Conservation (phyloP, 2,329 filamentous ascomycete species). For the Eurotiales sp. region DNA sequence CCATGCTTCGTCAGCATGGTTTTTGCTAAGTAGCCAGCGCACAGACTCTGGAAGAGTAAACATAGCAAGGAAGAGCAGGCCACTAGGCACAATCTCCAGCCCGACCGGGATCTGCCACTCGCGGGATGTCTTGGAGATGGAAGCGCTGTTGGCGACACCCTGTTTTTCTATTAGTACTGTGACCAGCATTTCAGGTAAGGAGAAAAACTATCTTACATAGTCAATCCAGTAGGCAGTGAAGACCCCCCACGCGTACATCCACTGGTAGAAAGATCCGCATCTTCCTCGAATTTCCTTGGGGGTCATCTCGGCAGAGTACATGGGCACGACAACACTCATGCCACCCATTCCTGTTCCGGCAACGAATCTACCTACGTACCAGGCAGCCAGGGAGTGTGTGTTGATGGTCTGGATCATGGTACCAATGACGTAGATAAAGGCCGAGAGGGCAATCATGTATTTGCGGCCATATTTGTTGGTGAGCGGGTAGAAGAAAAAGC, state of each 20-base stretch:
- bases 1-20: constrained; percentile 10
- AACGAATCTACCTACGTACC: constrained; percentile 44
- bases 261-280: constrained; percentile 48
- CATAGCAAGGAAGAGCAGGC: constrained; percentile 1
- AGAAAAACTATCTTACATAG: constrained; percentile 35
- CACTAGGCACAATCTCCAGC: background rate
- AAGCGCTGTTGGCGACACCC: constrained; percentile 39
- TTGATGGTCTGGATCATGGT: constrained; percentile 44
- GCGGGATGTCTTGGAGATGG: constrained; percentile 30
- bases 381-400: constrained; percentile 38
- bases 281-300: constrained; percentile 43
- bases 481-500: constrained; percentile 43
- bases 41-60: constrained; percentile 10
- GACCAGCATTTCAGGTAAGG: constrained; percentile 20
- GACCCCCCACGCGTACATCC: constrained; percentile 45
- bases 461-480: constrained; percentile 43
- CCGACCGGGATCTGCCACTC: constrained; percentile 13
- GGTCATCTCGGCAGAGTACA: constrained; percentile 37
- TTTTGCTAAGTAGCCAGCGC: constrained; percentile 7
- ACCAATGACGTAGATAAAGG: constrained; percentile 41
- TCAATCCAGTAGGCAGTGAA: constrained; percentile 50
- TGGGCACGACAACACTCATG: constrained; percentile 36
- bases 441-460: constrained; percentile 39
- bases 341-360: constrained; percentile 44
- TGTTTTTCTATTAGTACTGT: constrained; percentile 30